Conservation (phyloP, 179 eudicot genomes). For the Sideroxylon spinosum region DNA sequence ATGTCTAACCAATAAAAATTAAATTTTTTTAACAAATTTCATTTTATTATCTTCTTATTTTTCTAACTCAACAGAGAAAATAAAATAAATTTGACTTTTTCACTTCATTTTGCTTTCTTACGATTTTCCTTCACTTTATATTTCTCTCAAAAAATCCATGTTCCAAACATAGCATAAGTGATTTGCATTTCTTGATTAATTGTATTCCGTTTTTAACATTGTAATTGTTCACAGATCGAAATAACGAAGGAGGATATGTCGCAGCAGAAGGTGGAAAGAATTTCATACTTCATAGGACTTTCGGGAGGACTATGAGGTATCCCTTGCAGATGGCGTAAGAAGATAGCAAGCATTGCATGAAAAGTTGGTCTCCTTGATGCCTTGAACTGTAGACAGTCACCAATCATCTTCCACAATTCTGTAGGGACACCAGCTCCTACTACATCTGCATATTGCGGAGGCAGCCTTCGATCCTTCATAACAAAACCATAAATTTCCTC, state of each 20-base stretch:
- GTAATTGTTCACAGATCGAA: background rate
- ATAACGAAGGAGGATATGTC: background rate
- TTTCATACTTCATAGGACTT: conserved; percentile 72
- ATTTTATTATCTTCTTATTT: too few species aligned
- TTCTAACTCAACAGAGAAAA: too few species aligned
- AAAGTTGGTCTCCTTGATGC: conserved; percentile 83
- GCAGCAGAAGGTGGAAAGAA: conserved; percentile 5
- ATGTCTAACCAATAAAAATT: too few species aligned
- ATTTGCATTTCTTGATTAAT: background rate
- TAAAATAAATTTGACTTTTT: too few species aligned
- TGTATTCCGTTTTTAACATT: background rate
- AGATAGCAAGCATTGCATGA: conserved; percentile 73
- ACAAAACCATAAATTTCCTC: conserved; percentile 85
- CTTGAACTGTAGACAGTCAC: conserved; percentile 88
- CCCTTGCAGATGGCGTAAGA: conserved; percentile 83
- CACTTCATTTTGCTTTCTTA: too few species aligned
- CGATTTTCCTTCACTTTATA: too few species aligned
- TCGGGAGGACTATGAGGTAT: conserved; percentile 88
- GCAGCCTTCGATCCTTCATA: conserved; percentile 68
- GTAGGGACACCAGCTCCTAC: conserved; percentile 93
- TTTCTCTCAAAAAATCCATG: too few species aligned
- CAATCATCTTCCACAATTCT: conserved; percentile 95
- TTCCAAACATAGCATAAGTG: background rate
- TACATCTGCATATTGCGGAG: conserved; percentile 90
- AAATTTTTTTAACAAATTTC: too few species aligned